These are phyloP conservation scores for Cicer yamashitae DNA, from an alignment of 306 rosid genomes.

Conservation along the genomic window DNA sequence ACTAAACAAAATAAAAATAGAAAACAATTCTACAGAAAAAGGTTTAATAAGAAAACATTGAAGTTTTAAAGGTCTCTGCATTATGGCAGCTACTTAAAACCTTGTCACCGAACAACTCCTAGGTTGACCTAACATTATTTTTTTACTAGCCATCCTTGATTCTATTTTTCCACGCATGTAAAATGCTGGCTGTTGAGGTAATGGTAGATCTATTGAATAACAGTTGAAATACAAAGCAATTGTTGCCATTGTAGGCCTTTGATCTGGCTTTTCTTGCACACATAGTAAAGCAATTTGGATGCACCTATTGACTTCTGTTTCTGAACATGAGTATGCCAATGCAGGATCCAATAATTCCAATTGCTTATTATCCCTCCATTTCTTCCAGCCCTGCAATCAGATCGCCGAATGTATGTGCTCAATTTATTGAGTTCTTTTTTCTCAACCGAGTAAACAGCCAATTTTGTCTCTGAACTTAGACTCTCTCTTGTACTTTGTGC, in stretches of 20 bases:
- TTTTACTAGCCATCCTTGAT: slow-evolving; percentile 16
- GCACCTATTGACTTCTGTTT: slow-evolving; percentile 40
- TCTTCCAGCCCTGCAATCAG: slow-evolving; percentile 44
- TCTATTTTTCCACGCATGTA: slow-evolving; percentile 39
- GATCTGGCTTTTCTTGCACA: slow-evolving; percentile 45
- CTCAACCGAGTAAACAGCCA: background rate
- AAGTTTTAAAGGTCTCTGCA: no score
- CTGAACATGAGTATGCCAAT: slow-evolving; percentile 32
- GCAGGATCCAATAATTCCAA: slow-evolving; percentile 40
- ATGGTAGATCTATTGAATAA: slow-evolving; percentile 35
- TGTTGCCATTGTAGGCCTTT: slow-evolving; percentile 43
- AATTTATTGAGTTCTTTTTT: background rate
- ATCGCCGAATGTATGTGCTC: background rate
- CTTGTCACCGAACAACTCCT: slow-evolving; percentile 5
- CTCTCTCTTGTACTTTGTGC: background rate
- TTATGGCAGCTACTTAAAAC: background rate
- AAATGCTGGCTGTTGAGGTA: slow-evolving; percentile 42
- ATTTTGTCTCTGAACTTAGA: background rate
- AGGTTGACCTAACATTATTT: background rate
- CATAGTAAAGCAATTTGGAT: slow-evolving; percentile 41
- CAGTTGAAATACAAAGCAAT: slow-evolving; percentile 43
- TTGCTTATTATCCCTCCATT: slow-evolving; percentile 33
- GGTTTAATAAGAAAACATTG: no score
- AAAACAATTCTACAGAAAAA: no score
- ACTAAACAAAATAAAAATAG: no score